These are phyloP conservation scores for Termitomyces titanicus DNA, from an alignment of 768 basidiomycete species.

Conservation along the genomic window DNA sequence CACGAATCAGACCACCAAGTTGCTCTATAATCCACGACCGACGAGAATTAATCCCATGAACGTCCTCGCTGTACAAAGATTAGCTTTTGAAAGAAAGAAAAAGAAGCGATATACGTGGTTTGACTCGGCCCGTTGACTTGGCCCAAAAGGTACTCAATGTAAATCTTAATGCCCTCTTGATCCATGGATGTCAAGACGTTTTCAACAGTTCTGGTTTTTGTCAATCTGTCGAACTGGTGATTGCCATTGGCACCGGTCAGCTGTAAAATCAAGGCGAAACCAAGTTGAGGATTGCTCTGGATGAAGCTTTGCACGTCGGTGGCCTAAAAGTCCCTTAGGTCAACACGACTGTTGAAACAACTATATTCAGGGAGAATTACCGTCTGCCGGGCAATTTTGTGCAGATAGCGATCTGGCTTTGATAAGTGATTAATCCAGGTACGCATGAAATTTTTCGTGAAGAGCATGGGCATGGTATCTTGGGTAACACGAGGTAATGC, in stretches of 20 bases:
- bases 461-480: constrained; percentile 76
- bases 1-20: constrained; percentile 71
- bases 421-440: constrained; percentile 96
- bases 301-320: constrained; percentile 73
- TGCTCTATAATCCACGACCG: constrained; percentile 88
- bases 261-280: constrained; percentile 82
- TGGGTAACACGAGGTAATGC: constrained; percentile 65
- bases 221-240: constrained; percentile 87
- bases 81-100: constrained; percentile 3
- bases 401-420: constrained; percentile 81
- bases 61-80: constrained; percentile 34
- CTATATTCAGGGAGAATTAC: constrained; percentile 31
- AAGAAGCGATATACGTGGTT: constrained; percentile 33
- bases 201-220: constrained; percentile 91
- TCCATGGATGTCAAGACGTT: constrained; percentile 75
- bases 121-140: constrained; percentile 51
- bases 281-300: constrained; percentile 70
- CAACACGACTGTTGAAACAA: neutral
- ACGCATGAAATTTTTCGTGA: constrained; percentile 94
- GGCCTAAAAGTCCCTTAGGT: constrained; percentile 40
- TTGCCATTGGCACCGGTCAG: constrained; percentile 81
- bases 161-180: constrained; percentile 67
- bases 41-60: constrained; percentile 47
- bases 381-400: constrained; percentile 83
- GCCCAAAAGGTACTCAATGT: constrained; percentile 67